Conservation (phyloP, 2,329 filamentous ascomycete species). For the Madurella mycetomatis region DNA sequence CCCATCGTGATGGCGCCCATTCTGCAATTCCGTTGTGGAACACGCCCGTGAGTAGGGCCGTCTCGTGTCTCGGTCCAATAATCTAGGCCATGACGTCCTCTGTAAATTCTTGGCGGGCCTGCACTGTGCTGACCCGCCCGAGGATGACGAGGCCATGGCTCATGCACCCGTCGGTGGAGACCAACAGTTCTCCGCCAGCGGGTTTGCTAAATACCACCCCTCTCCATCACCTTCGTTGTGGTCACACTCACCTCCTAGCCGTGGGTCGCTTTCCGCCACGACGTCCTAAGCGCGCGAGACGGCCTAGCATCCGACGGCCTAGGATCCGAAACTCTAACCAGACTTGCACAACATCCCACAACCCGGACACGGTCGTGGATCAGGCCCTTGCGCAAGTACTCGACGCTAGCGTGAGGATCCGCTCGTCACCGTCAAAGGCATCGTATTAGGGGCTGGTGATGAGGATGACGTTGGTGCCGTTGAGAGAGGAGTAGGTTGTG, state of each 20-base stretch:
- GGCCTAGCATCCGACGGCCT: no score
- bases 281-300: constrained; percentile 67
- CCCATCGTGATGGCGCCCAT: constrained; percentile 69
- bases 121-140: constrained; percentile 65
- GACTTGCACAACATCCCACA: constrained; percentile 74
- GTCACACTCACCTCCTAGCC: constrained; percentile 83
- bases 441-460: constrained; percentile 73
- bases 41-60: constrained; percentile 65
- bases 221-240: constrained; percentile 61
- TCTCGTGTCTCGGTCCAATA: constrained; percentile 57
- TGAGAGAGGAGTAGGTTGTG: constrained; percentile 62
- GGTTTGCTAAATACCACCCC: constrained; percentile 65
- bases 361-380: constrained; percentile 61
- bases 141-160: constrained; percentile 78
- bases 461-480: constrained; percentile 74
- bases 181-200: constrained; percentile 56
- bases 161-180: constrained; percentile 59
- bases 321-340: constrained; percentile 93
- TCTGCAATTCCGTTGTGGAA: constrained; percentile 66
- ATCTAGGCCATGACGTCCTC: constrained; percentile 66
- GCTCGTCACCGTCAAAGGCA: constrained; percentile 67
- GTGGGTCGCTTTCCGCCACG: constrained; percentile 59
- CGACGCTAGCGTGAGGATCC: constrained; percentile 72
- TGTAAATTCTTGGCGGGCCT: constrained; percentile 84
- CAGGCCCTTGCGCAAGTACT: constrained; percentile 52